These are phyloP conservation scores for Botrytis pseudocinerea DNA, from an alignment of 2,329 filamentous ascomycete species.

Conservation along the genomic window DNA sequence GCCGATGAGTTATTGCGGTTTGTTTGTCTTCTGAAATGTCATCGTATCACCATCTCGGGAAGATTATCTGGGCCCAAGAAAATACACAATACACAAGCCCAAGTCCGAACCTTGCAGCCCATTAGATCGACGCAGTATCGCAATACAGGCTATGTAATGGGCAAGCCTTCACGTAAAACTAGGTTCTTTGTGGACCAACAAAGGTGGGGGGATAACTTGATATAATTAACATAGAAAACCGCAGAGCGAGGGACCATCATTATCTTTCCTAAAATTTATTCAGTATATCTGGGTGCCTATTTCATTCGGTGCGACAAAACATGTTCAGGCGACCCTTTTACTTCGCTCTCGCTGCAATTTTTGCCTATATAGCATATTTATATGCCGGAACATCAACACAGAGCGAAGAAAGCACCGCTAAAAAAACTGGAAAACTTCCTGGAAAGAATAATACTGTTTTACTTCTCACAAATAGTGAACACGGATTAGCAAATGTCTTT, in stretches of 20 bases:
- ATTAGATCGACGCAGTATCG: background rate
- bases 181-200: too few species aligned
- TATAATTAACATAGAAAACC: too few species aligned
- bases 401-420: background rate
- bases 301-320: background rate
- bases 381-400: background rate
- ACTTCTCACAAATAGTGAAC: conserved; percentile 47
- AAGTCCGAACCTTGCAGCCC: background rate
- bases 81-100: background rate
- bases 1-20: background rate
- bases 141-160: background rate
- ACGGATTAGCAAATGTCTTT: conserved; percentile 48
- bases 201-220: too few species aligned
- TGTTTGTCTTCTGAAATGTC: background rate
- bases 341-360: background rate
- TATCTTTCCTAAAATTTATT: background rate
- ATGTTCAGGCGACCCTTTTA: background rate
- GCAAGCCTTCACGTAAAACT: background rate
- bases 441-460: conserved; percentile 39
- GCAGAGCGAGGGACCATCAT: background rate
- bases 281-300: too few species aligned
- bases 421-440: background rate
- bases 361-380: conserved; percentile 8
- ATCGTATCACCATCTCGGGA: background rate
- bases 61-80: background rate